phyloP scores from a whole-genome alignment of 2,329 filamentous ascomycete genomes.

The Lachnellula subtilissima region DNA sequence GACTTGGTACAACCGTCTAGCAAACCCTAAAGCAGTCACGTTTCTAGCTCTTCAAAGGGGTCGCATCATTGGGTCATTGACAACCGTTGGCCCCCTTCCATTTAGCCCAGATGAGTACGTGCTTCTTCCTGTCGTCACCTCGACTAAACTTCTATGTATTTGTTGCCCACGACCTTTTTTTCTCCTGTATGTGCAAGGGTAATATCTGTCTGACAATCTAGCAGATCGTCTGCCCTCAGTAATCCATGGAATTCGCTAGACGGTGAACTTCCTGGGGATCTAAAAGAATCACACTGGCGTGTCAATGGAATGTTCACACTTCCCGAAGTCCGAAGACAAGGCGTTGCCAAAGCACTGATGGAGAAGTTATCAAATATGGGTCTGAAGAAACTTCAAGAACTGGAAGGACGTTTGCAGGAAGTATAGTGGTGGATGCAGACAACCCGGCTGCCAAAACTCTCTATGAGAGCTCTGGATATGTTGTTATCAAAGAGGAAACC shows the following conservation, averaged over 20 bases:
- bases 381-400: constrained; percentile 20
- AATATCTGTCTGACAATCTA: not conserved
- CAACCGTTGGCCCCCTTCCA: constrained; percentile 31
- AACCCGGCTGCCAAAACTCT: constrained; percentile 33
- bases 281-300: constrained; percentile 26
- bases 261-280: not conserved
- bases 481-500: constrained; percentile 19
- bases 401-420: constrained; percentile 25
- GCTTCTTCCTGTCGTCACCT: not conserved
- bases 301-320: constrained; percentile 37
- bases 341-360: constrained; percentile 33
- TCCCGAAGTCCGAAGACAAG: constrained; percentile 34
- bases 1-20: constrained; percentile 34
- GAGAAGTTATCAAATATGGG: constrained; percentile 27
- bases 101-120: constrained; percentile 15
- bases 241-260: constrained; percentile 19
- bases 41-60: constrained; percentile 31
- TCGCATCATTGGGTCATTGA: constrained; percentile 31
- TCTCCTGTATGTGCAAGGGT: not conserved
- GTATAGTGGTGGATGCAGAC: constrained; percentile 33
- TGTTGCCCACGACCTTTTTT: not conserved
- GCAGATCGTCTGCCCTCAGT: constrained; percentile 1
- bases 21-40: constrained; percentile 33
- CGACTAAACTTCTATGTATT: not conserved
- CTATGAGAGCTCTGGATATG: constrained; percentile 36